Conservation (phyloP, 805 yeast species). For the Tetrapisispora namnaoensis region DNA sequence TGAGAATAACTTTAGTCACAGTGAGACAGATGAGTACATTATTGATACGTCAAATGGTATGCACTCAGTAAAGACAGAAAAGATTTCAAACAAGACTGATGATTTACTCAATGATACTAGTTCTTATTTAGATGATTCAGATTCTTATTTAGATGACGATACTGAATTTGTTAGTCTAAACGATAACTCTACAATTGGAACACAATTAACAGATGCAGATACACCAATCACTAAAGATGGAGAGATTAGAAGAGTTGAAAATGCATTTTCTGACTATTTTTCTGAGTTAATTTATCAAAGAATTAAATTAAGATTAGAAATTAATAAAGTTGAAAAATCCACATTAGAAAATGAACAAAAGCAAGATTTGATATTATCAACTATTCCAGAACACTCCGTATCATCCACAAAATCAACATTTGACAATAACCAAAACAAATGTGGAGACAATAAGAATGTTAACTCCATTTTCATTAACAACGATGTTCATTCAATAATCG, state of each 20-base stretch:
- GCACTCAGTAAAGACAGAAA: neutral
- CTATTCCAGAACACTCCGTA: neutral
- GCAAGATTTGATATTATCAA: neutral
- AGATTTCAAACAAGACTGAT: neutral
- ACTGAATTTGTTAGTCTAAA: slow-evolving; percentile 4
- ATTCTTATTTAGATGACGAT: slow-evolving; percentile 3
- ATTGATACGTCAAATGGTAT: slow-evolving; percentile 9
- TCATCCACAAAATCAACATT: neutral
- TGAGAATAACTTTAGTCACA: neutral
- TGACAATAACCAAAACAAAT: neutral
- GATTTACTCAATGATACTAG: neutral
- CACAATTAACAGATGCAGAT: slow-evolving; percentile 11
- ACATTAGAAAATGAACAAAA: neutral
- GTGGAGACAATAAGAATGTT: too few relatives aligned
- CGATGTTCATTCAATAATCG: slow-evolving; percentile 8
- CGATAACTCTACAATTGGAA: slow-evolving; percentile 5
- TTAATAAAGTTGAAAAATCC: slow-evolving; percentile 16
- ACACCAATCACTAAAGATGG: neutral
- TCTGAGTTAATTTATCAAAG: slow-evolving; percentile 20
- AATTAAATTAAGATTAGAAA: slow-evolving; percentile 21
- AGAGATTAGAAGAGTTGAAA: neutral
- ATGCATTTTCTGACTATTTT: slow-evolving; percentile 17
- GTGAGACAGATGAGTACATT: slow-evolving; percentile 11
- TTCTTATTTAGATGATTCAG: neutral
- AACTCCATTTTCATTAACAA: neutral